Evolutionary conservation across 768 basidiomycete species (phyloP).

Genomic region (Serendipita sp.): DNA sequence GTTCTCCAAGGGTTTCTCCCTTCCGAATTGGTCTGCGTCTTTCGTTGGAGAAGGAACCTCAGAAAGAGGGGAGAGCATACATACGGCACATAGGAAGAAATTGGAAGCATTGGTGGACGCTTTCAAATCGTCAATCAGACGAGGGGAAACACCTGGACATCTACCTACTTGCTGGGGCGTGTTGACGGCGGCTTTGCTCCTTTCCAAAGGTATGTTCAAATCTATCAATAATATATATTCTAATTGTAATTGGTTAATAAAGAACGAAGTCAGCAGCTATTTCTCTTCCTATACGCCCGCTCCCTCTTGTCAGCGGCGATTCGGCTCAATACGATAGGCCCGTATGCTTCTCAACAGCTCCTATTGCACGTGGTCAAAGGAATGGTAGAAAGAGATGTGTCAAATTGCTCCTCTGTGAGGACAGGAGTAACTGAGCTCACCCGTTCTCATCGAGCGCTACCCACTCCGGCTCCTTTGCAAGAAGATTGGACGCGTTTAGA

Average conservation of each 20-base stretch:
- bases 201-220: conserved; percentile 44
- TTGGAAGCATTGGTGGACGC: conserved; percentile 35
- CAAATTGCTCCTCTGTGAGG: conserved; percentile 30
- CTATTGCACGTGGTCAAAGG: conserved; percentile 57
- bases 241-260: conserved; percentile 3
- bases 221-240: not conserved
- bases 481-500: conserved; percentile 11
- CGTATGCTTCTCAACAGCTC: conserved; percentile 81
- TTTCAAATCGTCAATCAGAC: conserved; percentile 52
- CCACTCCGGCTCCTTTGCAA: conserved; percentile 10
- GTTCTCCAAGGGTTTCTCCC: conserved; percentile 64
- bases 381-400: conserved; percentile 41
- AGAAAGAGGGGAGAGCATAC: conserved; percentile 10
- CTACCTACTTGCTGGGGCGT: conserved; percentile 85
- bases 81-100: conserved; percentile 16
- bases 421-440: conserved; percentile 16
- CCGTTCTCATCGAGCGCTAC: not conserved
- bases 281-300: conserved; percentile 85
- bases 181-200: conserved; percentile 57
- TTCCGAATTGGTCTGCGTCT: conserved; percentile 23
- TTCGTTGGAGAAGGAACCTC: conserved; percentile 15
- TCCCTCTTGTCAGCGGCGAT: conserved; percentile 83
- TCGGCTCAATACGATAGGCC: conserved; percentile 79
- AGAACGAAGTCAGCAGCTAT: conserved; percentile 76
- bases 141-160: conserved; percentile 58